Conservation (phyloP, 805 yeast species). For the Wickerhamomyces queroliae region DNA sequence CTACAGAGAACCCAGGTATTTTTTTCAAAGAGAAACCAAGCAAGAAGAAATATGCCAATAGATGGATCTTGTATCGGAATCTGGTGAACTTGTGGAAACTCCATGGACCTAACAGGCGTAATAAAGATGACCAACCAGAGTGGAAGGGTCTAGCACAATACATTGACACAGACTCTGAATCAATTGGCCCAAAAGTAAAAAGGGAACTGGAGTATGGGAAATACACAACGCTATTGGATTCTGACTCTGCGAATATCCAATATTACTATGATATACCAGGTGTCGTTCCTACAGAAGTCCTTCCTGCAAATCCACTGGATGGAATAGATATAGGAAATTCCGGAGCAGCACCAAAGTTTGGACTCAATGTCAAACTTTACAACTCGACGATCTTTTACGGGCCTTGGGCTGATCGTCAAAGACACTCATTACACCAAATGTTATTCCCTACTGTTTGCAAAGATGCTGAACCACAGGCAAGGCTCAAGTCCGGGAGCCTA, state of each 20-base stretch:
- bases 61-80: conserved; percentile 3
- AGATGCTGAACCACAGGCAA: conserved; percentile 41
- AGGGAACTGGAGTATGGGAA: conserved; percentile 75
- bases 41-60: conserved; percentile 1
- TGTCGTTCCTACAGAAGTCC: conserved; percentile 35
- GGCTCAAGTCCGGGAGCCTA: conserved; percentile 39
- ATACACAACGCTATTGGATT: conserved; percentile 61
- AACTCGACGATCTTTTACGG: conserved; percentile 77
- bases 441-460: conserved; percentile 64
- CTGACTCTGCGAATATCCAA: conserved; percentile 45
- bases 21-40: not conserved
- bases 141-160: conserved; percentile 85
- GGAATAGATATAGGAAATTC: conserved; percentile 55
- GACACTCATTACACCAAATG: conserved; percentile 55
- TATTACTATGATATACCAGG: conserved; percentile 78
- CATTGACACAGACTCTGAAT: conserved; percentile 31
- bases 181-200: conserved; percentile 27
- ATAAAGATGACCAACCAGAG: not conserved
- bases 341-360: conserved; percentile 54
- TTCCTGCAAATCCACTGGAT: conserved; percentile 25
- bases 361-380: conserved; percentile 51
- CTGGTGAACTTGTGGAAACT: conserved; percentile 3
- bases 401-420: conserved; percentile 92
- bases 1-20: conserved; percentile 3
- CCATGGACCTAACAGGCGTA: not conserved